These are phyloP conservation scores for Euphorbia peplus DNA, from an alignment of 345 rosid genomes.

Conservation along the genomic window DNA sequence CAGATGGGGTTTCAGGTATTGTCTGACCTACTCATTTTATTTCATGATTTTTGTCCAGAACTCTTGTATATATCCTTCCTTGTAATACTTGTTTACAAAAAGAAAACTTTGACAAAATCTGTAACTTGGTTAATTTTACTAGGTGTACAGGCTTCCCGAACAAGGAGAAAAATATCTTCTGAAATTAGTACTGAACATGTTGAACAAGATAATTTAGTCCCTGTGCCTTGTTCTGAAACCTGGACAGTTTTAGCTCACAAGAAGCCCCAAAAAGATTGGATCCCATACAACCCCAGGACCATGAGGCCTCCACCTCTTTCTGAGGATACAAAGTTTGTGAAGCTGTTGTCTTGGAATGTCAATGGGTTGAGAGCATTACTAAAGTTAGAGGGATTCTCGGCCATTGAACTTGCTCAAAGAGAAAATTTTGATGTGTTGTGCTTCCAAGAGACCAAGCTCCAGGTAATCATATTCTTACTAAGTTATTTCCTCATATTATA, in stretches of 20 bases:
- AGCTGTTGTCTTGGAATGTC: slow-evolving; percentile 92
- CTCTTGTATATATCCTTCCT: neutral
- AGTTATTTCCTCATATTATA: neutral
- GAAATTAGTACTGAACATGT: slow-evolving; percentile 26
- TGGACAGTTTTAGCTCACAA: slow-evolving; percentile 89
- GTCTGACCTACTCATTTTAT: neutral
- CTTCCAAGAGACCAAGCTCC: slow-evolving; percentile 93
- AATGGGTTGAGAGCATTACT: slow-evolving; percentile 83
- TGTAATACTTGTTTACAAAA: neutral
- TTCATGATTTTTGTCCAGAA: neutral
- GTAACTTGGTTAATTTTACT: slow-evolving; percentile 12
- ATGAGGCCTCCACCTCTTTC: slow-evolving; percentile 65
- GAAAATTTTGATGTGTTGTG: slow-evolving; percentile 84
- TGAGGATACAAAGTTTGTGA: slow-evolving; percentile 45
- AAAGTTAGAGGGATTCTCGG: slow-evolving; percentile 70
- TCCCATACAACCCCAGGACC: slow-evolving; percentile 70
- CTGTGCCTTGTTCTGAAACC: slow-evolving; percentile 53
- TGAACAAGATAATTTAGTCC: slow-evolving; percentile 20
- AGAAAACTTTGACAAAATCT: neutral
- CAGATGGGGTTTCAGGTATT: slow-evolving; percentile 38
- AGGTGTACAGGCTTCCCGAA: slow-evolving; percentile 32
- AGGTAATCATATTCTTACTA: slow-evolving; percentile 41
- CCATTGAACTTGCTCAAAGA: slow-evolving; percentile 72
- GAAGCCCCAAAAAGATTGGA: slow-evolving; percentile 89
- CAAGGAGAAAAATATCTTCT: slow-evolving; percentile 35